Conservation (phyloP, 805 yeast species). For the Wickerhamiella lipophila region DNA sequence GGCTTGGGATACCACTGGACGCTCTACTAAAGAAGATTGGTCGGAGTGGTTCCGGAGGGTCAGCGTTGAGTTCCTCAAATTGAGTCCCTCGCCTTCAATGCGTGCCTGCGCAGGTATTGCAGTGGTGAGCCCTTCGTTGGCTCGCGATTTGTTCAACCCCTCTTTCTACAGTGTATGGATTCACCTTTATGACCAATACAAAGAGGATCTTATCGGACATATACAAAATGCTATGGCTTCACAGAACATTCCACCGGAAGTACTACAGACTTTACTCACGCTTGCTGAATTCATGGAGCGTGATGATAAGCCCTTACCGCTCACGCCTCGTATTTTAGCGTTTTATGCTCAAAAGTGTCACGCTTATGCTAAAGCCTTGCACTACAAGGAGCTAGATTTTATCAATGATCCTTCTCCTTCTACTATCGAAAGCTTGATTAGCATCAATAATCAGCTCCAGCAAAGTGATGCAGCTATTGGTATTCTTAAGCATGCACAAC, state of each 20-base stretch:
- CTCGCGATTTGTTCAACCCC: conserved; percentile 76
- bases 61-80: conserved; percentile 73
- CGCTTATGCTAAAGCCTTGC: conserved; percentile 94
- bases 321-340: conserved; percentile 79
- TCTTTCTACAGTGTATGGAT: conserved; percentile 95
- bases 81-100: conserved; percentile 87
- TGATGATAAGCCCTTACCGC: conserved; percentile 87
- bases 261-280: conserved; percentile 76
- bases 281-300: conserved; percentile 96
- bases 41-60: conserved; percentile 90
- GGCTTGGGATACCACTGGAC: conserved; percentile 86
- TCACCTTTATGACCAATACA: conserved; percentile 75
- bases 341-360: conserved; percentile 91
- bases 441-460: conserved; percentile 86
- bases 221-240: conserved; percentile 79
- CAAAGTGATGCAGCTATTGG: conserved; percentile 98
- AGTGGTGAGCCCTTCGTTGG: conserved; percentile 72
- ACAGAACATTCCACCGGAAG: conserved; percentile 89
- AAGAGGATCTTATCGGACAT: conserved; percentile 76
- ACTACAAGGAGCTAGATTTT: conserved; percentile 89
- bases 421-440: conserved; percentile 81
- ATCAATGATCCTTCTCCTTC: conserved; percentile 86
- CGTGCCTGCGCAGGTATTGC: conserved; percentile 89
- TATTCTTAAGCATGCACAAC: conserved; percentile 86
- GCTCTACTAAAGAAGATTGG: conserved; percentile 92